Conservation (phyloP, 192 early-diverging fungal species). For the Coemansia sp. region DNA sequence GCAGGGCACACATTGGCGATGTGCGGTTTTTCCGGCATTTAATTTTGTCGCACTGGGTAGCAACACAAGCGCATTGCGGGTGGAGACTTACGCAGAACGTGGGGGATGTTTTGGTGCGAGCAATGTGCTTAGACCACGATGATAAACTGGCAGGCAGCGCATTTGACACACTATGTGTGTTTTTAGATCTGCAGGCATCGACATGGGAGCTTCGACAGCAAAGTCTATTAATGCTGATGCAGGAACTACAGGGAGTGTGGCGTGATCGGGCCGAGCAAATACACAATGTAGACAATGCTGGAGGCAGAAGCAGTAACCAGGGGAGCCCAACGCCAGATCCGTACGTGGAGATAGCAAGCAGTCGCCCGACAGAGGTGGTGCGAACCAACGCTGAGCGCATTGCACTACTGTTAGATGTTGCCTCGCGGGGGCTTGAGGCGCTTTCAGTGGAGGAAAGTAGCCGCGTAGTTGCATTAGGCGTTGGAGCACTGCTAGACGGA, state of each 20-base stretch:
- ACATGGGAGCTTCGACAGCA: slow-evolving; percentile 15
- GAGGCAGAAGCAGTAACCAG: neutral
- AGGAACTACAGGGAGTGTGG: slow-evolving; percentile 20
- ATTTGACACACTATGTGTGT: slow-evolving; percentile 9
- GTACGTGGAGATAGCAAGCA: slow-evolving; percentile 3
- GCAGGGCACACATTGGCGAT: neutral
- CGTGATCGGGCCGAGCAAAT: neutral
- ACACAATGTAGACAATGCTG: neutral
- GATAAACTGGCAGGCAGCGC: slow-evolving; percentile 4
- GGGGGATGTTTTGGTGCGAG: slow-evolving; percentile 20
- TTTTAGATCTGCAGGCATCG: slow-evolving; percentile 18
- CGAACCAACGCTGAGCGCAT: slow-evolving; percentile 19
- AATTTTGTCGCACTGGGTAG: slow-evolving; percentile 17
- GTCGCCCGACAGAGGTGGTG: neutral
- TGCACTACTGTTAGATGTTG: slow-evolving; percentile 20
- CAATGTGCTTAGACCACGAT: slow-evolving; percentile 10
- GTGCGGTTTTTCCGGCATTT: slow-evolving; percentile 10
- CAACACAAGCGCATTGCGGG: slow-evolving; percentile 12
- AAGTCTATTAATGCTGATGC: slow-evolving; percentile 5
- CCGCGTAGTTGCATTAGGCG: slow-evolving; percentile 5
- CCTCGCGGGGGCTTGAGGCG: slow-evolving; percentile 10
- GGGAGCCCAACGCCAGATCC: neutral
- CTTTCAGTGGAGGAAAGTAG: slow-evolving; percentile 17
- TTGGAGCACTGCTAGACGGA: slow-evolving; percentile 21
- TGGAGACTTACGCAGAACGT: slow-evolving; percentile 31